Conservation (phyloP, 345 rosid species). For the Reutealis trisperma region DNA sequence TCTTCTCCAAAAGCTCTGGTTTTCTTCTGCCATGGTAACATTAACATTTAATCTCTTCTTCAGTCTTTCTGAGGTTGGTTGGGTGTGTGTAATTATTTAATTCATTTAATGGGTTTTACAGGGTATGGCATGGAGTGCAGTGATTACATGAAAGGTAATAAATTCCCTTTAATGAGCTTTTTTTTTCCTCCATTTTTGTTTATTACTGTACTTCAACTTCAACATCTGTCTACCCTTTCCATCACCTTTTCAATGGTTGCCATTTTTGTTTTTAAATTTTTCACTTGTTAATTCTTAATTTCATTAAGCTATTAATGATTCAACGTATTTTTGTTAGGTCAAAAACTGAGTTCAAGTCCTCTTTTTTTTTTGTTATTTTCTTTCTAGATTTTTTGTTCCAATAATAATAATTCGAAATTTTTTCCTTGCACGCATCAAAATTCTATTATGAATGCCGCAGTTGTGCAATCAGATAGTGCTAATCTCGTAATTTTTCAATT, state of each 20-base stretch:
- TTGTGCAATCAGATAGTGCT: too few relatives aligned
- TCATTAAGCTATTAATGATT: not conserved
- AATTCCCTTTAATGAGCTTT: slow-evolving; percentile 6
- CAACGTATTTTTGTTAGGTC: too few relatives aligned
- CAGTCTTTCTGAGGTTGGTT: not conserved
- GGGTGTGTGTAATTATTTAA: slow-evolving; percentile 25
- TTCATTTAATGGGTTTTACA: slow-evolving; percentile 48
- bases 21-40: slow-evolving; percentile 87
- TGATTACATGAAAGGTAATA: slow-evolving; percentile 89
- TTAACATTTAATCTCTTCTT: not conserved
- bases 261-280: not conserved
- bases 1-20: slow-evolving; percentile 73
- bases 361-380: too few relatives aligned
- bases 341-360: too few relatives aligned
- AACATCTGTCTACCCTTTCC: not conserved
- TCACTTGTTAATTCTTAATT: not conserved
- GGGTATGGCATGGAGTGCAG: slow-evolving; percentile 99
- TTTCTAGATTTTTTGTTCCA: too few relatives aligned
- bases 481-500: too few relatives aligned
- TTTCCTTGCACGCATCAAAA: slow-evolving; percentile 4
- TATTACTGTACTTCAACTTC: not conserved
- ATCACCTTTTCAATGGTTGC: not conserved
- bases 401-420: not conserved
- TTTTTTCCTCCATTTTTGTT: not conserved
- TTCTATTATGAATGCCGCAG: not conserved